phyloP scores from a whole-genome alignment of 129 eudicot species.

The Chrysanthemum lavandulifolium region DNA sequence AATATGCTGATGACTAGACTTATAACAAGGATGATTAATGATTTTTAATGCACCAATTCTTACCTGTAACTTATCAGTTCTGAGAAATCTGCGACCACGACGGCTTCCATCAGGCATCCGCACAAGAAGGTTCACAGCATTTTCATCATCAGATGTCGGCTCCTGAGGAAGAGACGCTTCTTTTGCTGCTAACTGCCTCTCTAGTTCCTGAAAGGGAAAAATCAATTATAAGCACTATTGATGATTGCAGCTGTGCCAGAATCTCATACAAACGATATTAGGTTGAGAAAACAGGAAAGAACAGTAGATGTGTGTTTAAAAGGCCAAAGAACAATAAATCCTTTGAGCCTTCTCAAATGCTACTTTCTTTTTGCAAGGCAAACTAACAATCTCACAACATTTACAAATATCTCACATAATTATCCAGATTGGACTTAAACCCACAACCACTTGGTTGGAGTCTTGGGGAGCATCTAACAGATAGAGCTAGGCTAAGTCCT shows the following conservation, averaged over 20 bases:
- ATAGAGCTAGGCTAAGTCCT: too few relatives aligned
- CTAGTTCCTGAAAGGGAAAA: conserved; percentile 63
- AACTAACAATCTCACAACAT: too few relatives aligned
- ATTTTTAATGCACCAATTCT: background rate
- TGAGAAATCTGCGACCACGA: conserved; percentile 78
- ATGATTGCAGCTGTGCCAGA: background rate
- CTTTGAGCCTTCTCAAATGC: too few relatives aligned
- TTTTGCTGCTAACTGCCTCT: conserved; percentile 90
- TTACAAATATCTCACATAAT: too few relatives aligned
- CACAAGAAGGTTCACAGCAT: conserved; percentile 88
- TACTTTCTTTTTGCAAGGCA: too few relatives aligned
- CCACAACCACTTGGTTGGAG: too few relatives aligned
- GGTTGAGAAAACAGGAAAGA: background rate
- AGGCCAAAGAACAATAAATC: too few relatives aligned
- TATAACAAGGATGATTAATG: background rate
- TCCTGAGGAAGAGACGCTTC: conserved; percentile 93
- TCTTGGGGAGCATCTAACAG: too few relatives aligned
- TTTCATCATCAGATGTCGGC: conserved; percentile 87
- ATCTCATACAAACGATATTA: background rate
- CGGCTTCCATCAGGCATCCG: conserved; percentile 97
- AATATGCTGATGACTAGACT: background rate
- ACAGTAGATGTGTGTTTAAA: background rate
- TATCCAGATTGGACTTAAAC: too few relatives aligned
- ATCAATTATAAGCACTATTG: background rate
- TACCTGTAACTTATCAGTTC: conserved; percentile 91